Percentiles rank a stretch among this genome's conserved stretches.
phyloP scores from a whole-genome alignment of 495 filamentous ascomycete genomes.

The Pyrenula aspistea region DNA sequence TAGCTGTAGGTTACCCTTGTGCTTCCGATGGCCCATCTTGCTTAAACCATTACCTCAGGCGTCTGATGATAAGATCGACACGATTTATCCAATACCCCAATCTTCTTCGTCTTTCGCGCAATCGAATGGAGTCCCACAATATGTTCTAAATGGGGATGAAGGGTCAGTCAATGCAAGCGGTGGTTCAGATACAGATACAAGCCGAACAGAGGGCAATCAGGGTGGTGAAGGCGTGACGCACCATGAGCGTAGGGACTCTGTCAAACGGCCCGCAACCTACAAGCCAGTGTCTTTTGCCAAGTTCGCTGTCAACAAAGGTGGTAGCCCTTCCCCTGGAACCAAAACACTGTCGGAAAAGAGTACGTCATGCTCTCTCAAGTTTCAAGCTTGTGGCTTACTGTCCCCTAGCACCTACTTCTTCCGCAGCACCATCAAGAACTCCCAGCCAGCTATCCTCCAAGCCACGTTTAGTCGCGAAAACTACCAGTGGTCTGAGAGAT shows the following conservation, averaged over 20 bases:
- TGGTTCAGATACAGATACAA: slow-evolving; percentile 36
- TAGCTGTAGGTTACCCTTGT: background rate
- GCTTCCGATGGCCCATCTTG: background rate
- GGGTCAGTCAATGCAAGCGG: slow-evolving; percentile 7
- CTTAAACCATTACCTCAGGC: background rate
- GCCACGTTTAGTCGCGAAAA: slow-evolving; percentile 57
- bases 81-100: background rate
- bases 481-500: slow-evolving; percentile 42
- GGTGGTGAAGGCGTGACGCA: slow-evolving; percentile 36
- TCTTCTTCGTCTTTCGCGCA: background rate
- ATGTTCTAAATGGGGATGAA: background rate
- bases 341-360: slow-evolving; percentile 44
- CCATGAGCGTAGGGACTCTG: slow-evolving; percentile 54
- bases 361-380: slow-evolving; percentile 12
- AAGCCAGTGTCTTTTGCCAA: slow-evolving; percentile 94
- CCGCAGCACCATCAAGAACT: slow-evolving; percentile 24
- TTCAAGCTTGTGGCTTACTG: background rate
- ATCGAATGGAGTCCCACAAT: background rate
- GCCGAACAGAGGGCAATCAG: slow-evolving; percentile 24
- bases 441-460: slow-evolving; percentile 32
- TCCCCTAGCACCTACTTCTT: slow-evolving; percentile 27
- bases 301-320: slow-evolving; percentile 37
- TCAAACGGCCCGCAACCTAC: slow-evolving; percentile 80
- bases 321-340: slow-evolving; percentile 38
- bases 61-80: background rate